A percentile compares a stretch with the other conserved stretches of the same genome.
Conservation (phyloP, 2,329 filamentous ascomycete species). For the Ophiosphaerella herpotricha region DNA sequence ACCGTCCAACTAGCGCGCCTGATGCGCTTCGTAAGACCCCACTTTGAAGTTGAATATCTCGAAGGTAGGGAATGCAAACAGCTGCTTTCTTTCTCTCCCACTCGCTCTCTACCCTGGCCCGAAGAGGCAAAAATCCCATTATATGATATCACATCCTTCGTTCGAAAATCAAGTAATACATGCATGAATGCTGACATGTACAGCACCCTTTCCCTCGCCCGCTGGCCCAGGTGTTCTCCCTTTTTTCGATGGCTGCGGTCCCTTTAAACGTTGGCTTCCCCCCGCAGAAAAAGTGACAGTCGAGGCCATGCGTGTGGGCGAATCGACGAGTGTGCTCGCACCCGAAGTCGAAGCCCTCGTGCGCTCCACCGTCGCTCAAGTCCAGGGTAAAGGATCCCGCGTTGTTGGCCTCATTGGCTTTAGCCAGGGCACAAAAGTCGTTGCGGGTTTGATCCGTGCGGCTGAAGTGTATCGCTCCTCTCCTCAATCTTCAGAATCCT, state of each 20-base stretch:
- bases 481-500: neutral
- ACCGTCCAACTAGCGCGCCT: slow-evolving; percentile 41
- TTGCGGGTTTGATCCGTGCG: slow-evolving; percentile 36
- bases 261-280: slow-evolving; percentile 40
- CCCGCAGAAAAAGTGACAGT: slow-evolving; percentile 20
- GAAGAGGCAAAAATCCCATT: neutral
- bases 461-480: slow-evolving; percentile 17
- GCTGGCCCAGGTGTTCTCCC: slow-evolving; percentile 44
- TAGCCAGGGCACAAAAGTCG: slow-evolving; percentile 40
- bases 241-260: slow-evolving; percentile 46
- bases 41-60: slow-evolving; percentile 32
- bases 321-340: slow-evolving; percentile 14
- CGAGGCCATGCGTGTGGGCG: slow-evolving; percentile 20
- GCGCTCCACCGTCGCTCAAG: slow-evolving; percentile 14
- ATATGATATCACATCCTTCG: no score
- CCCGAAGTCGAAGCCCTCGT: slow-evolving; percentile 29
- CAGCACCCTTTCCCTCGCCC: slow-evolving; percentile 39
- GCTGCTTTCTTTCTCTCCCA: neutral
- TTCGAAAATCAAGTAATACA: no score
- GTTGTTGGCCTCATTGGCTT: slow-evolving; percentile 42
- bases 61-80: slow-evolving; percentile 22
- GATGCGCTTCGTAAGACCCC: slow-evolving; percentile 21
- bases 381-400: slow-evolving; percentile 18
- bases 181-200: neutral
- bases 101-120: neutral